These are phyloP conservation scores for Fagopyrum tataricum DNA, from an alignment of 148 eudicot species.

Conservation along the genomic window DNA sequence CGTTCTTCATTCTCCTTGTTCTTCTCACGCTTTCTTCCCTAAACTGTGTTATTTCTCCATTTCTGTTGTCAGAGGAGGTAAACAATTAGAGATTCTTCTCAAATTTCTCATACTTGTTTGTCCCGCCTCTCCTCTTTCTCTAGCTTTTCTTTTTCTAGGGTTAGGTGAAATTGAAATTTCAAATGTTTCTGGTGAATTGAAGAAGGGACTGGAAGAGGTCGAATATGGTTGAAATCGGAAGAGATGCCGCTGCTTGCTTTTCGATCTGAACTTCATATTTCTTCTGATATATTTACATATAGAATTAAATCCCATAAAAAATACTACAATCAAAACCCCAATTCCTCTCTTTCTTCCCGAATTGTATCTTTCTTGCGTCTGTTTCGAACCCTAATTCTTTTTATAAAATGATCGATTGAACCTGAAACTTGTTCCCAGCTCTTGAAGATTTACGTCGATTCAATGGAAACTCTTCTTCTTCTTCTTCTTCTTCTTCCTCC, in stretches of 20 bases:
- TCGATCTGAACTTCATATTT: conserved; percentile 97
- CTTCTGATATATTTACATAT: conserved; percentile 92
- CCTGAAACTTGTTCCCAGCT: neutral
- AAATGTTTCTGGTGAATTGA: conserved; percentile 49
- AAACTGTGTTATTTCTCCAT: too few relatives aligned
- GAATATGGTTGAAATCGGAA: conserved; percentile 93
- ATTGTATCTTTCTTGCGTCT: conserved; percentile 6
- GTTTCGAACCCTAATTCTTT: neutral
- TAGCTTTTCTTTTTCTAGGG: too few relatives aligned
- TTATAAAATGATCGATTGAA: neutral
- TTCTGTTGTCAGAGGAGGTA: too few relatives aligned
- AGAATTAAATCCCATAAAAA: conserved; percentile 16
- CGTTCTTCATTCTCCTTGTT: too few relatives aligned
- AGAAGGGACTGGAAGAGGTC: conserved; percentile 34
- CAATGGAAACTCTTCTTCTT: conserved; percentile 1
- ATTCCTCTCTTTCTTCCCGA: neutral
- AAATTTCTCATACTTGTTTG: too few relatives aligned
- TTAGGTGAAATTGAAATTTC: conserved; percentile 19
- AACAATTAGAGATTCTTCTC: too few relatives aligned
- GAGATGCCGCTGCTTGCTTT: conserved; percentile 94
- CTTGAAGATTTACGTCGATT: conserved; percentile 1
- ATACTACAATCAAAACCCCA: neutral
- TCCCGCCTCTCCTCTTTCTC: too few relatives aligned
- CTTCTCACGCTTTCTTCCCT: too few relatives aligned
- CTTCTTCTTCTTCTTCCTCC: neutral